Conservation (phyloP, 176 grass and related monocot species). For the Zoysia pacifica region DNA sequence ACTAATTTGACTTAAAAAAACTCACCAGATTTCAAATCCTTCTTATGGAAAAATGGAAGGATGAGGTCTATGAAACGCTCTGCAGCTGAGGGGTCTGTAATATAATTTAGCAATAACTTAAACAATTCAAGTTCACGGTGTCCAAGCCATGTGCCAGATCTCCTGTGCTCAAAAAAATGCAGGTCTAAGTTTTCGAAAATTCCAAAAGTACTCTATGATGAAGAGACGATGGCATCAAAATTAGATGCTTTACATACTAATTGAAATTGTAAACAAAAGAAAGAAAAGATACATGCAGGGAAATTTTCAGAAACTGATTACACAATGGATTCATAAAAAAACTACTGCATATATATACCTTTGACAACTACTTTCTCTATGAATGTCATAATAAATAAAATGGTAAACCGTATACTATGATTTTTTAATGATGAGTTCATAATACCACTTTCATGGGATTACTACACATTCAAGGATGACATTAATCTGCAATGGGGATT, state of each 20-base stretch:
- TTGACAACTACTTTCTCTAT: not conserved
- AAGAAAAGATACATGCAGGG: not conserved
- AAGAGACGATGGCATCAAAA: not conserved
- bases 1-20: slow-evolving; percentile 29
- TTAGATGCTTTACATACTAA: not conserved
- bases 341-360: not conserved
- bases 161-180: slow-evolving; percentile 49
- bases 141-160: slow-evolving; percentile 66
- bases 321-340: not conserved
- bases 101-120: slow-evolving; percentile 79
- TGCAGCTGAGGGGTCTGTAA: slow-evolving; percentile 57
- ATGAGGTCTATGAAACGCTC: slow-evolving; percentile 67
- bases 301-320: slow-evolving; percentile 19
- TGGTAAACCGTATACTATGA: not conserved
- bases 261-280: not conserved
- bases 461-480: not conserved
- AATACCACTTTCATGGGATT: not conserved
- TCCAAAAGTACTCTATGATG: not conserved
- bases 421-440: not conserved
- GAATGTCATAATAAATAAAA: not conserved
- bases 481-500: not conserved
- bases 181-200: not conserved
- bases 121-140: slow-evolving; percentile 76
- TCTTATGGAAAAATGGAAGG: slow-evolving; percentile 87
- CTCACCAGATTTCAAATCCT: slow-evolving; percentile 65